Percentiles rank a stretch among this genome's conserved stretches.
phyloP scores from a whole-genome alignment of 169 alveolate genomes.

The Eimeria necatrix region DNA sequence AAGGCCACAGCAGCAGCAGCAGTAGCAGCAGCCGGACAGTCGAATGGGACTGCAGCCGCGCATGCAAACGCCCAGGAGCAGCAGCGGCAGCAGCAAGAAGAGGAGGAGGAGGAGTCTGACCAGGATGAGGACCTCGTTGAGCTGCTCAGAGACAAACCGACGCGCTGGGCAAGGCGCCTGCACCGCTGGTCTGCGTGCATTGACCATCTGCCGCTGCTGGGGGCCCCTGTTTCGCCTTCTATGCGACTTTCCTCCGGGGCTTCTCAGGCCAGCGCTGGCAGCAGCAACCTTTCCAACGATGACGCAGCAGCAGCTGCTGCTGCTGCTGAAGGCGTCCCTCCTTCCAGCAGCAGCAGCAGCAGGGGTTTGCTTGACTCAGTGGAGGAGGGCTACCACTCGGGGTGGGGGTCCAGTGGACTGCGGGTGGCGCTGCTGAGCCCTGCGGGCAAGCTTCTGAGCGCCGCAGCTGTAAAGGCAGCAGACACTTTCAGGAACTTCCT shows the following conservation, averaged over 20 bases:
- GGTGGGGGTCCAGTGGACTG: background rate
- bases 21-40: too few relatives aligned
- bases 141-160: background rate
- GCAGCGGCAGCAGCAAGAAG: slow-evolving; percentile 17
- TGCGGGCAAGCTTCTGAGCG: background rate
- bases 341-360: slow-evolving; percentile 1
- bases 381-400: background rate
- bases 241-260: background rate
- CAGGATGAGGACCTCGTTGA: background rate
- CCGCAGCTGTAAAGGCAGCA: slow-evolving; percentile 1
- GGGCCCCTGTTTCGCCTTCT: background rate
- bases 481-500: background rate
- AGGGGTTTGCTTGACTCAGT: background rate
- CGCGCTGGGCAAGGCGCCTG: background rate
- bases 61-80: background rate
- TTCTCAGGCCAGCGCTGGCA: background rate
- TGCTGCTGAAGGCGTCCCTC: background rate
- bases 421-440: background rate
- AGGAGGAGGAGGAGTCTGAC: background rate
- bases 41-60: too few relatives aligned
- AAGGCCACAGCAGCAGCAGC: too few relatives aligned
- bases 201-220: background rate
- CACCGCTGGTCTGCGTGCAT: background rate
- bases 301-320: background rate
- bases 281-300: background rate